Evolutionary conservation across 1,284 basidiomycete species (phyloP).

Genomic region (Xerocomus minutiporus): DNA sequence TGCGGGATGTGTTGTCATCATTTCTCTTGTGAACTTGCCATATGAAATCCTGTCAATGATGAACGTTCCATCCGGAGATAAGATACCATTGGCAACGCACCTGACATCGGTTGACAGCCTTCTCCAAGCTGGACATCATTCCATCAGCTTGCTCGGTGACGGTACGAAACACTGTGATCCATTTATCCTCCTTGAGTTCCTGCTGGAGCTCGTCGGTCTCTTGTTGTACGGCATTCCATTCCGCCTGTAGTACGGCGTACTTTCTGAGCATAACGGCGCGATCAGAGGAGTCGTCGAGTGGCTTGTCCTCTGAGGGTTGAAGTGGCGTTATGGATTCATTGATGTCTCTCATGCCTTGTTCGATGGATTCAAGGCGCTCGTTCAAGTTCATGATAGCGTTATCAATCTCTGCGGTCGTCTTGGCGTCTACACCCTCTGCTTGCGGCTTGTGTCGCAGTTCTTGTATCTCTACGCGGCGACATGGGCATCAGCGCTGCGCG

Average conservation of each 20-base stretch:
- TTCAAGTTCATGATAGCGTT: constrained; percentile 75
- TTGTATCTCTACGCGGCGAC: constrained; percentile 61
- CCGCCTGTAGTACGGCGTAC: constrained; percentile 59
- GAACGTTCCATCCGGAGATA: not conserved
- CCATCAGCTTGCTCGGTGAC: constrained; percentile 90
- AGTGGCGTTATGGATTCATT: constrained; percentile 61
- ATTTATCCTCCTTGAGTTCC: constrained; percentile 94
- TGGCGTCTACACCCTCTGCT: constrained; percentile 46
- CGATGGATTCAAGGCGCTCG: constrained; percentile 71
- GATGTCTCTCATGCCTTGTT: constrained; percentile 63
- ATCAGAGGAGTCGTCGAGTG: constrained; percentile 41
- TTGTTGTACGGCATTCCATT: constrained; percentile 78
- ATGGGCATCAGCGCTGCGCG: constrained; percentile 11
- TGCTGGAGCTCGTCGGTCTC: constrained; percentile 81
- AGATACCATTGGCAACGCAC: constrained; percentile 38
- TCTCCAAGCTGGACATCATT: constrained; percentile 95
- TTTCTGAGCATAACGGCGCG: constrained; percentile 60
- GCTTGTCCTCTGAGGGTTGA: constrained; percentile 43
- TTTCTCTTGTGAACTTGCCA: constrained; percentile 67
- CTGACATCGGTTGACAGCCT: constrained; percentile 81
- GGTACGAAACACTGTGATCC: constrained; percentile 90
- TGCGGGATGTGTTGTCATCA: constrained; percentile 44
- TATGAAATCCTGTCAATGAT: constrained; percentile 64
- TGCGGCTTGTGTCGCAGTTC: constrained; percentile 79
- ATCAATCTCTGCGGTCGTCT: constrained; percentile 68